Base-by-base conservation (phyloP, 495 filamentous ascomycete genomes). In the Bacidia gigantensis region DNA sequence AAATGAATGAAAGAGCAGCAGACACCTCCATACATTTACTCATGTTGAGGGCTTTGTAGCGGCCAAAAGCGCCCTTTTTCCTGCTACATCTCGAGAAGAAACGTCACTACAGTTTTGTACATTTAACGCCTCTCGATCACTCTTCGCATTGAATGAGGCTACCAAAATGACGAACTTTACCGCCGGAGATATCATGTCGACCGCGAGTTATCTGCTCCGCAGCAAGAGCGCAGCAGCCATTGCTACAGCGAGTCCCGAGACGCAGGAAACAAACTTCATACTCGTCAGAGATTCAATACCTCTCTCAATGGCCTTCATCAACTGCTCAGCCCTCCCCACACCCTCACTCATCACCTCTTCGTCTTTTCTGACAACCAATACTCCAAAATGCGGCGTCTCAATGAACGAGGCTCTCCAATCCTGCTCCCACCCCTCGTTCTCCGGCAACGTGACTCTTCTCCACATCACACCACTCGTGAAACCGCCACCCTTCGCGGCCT, bases 401-500 rank as follows among this genome's bases (percentile, higher is more conserved):
- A 24, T 21, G 21, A 51, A 52, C 29, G 14, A 7, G 7, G 7
- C 26, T 14, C 43, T 12, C 46, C 21, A 39, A 14, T 22, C 39
- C 24, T 43, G 38, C 14, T 46, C 42, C 11, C 22, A 18, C 22
- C 26, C 21, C 18, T 26, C 26, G 1, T 56, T 48, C 12, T 60
- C 47, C 14, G 58, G 58, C 38, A 58, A 26, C 3, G 11, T 26
- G n/a, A 44, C 35, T 9, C 18, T 1, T 20, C 26, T 53, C 59
- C 59, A 61, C 10, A 2, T 29, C 45, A 58, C 32, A 24, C 26
- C 40, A 21, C 41, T 48, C 11, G 12, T 32, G 26, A 61, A 32
- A 20, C 59, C 59, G 3, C 45, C 59, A 26, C 54, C 45, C 29
- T 35, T 52, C 11, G 59, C 59, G 24, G 59, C 41, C 20, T 35